phyloP scores from a whole-genome alignment of 352 stramenopile genomes.

The Phytophthora tentaculata region DNA sequence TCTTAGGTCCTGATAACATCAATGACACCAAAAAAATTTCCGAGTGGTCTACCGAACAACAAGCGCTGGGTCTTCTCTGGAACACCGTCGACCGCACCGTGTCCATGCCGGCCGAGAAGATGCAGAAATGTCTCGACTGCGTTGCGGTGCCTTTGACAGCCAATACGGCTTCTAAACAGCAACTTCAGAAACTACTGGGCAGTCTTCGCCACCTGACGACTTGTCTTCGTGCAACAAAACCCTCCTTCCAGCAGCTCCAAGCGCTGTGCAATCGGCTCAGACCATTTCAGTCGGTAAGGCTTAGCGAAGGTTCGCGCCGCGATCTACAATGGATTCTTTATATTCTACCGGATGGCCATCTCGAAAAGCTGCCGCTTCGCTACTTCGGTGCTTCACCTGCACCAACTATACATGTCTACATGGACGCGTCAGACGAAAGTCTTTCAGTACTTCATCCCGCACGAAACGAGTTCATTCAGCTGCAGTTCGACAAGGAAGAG shows the following conservation, averaged over 20 bases:
- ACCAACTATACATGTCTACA: slow-evolving; percentile 1
- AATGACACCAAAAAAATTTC: slow-evolving; percentile 48
- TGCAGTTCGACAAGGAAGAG: background rate
- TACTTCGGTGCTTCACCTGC: background rate
- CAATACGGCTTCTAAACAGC: background rate
- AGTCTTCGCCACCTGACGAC: slow-evolving; percentile 29
- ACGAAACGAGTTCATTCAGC: background rate
- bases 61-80: slow-evolving; percentile 19
- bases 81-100: slow-evolving; percentile 14
- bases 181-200: slow-evolving; percentile 28
- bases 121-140: slow-evolving; percentile 19
- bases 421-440: slow-evolving; percentile 2
- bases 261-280: background rate
- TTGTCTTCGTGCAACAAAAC: slow-evolving; percentile 25
- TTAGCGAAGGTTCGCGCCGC: background rate
- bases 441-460: slow-evolving; percentile 8
- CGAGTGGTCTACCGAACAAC: slow-evolving; percentile 8
- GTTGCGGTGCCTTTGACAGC: too few relatives aligned
- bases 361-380: background rate
- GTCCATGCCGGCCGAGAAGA: slow-evolving; percentile 25
- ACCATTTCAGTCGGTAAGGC: background rate
- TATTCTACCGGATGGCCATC: slow-evolving; percentile 1
- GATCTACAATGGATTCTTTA: slow-evolving; percentile 4
- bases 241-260: slow-evolving; percentile 19
- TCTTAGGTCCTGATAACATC: slow-evolving; percentile 23